Evolutionary conservation across 2,329 filamentous ascomycete species (phyloP), one percentile per base, ranked within the genome.

Genomic region (Aspergillus terreus): DNA sequence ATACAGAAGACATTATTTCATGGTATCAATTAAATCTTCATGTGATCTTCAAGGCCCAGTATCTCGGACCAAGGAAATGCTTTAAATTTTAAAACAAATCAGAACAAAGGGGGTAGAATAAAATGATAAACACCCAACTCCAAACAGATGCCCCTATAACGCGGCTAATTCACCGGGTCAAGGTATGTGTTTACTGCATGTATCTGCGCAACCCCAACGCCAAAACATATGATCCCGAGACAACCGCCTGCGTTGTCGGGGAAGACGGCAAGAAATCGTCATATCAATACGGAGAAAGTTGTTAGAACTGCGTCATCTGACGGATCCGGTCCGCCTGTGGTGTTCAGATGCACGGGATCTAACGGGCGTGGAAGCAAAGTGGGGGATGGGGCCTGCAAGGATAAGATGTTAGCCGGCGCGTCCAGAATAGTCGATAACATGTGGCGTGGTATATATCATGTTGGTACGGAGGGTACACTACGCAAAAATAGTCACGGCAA

Each of bases 311-410:
- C 6, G 6, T n/a, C 21, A n/a, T 7, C n/a, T 30, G 10, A 27
- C 19, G n/a, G 35, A 41, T 21, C 14, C 19, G 14, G 35, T 41
- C 46, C 35, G 23, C 7, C 12, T n/a, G 35, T 47, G 10, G 33
- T n/a, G 35, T 38, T 38, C 19, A n/a, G 35, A 36, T 7, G 6
- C 35, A 15, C 12, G n/a, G 15, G 2, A 32, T 30, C 56, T 67
- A 73, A 48, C 71, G 69, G 41, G 71, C 66, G 58, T 72, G 71
- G 59, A 72, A 73, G 60, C 71, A 74, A 23, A 74, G 69, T 33
- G 71, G 71, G 38, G 71, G 71, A 42, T 70, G 62, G 12, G 63
- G 66, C 47, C 71, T 73, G 47, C 27, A 42, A 23, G 14, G 25
- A 23, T 11, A 21, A 35, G 6, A 15, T 14, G 46, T 57, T 30